Evolutionary conservation across 352 stramenopile species (phyloP).

Genomic region (Hyaloperonospora arabidopsidis): DNA sequence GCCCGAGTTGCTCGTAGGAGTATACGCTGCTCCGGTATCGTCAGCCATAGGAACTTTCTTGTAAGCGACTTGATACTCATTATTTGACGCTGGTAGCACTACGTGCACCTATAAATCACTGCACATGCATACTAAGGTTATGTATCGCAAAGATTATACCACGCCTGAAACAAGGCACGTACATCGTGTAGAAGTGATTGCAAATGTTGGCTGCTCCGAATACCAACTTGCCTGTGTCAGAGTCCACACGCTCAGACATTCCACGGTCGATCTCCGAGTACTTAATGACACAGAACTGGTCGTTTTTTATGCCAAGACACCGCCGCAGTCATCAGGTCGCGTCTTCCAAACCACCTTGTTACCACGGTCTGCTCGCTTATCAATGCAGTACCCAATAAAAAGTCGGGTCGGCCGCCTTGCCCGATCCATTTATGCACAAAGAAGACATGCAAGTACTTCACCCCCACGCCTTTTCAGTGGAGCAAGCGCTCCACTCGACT

Average conservation of each 20-base stretch:
- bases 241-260: constrained; percentile 51
- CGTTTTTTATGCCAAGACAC: constrained; percentile 75
- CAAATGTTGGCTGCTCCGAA: constrained; percentile 97
- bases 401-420: constrained; percentile 90
- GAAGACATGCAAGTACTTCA: constrained; percentile 95
- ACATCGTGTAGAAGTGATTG: constrained; percentile 95
- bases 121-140: constrained; percentile 3
- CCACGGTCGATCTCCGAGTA: constrained; percentile 92
- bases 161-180: too few relatives aligned
- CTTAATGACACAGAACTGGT: constrained; percentile 90
- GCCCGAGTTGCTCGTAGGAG: constrained; percentile 81
- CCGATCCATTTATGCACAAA: constrained; percentile 97
- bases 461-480: constrained; percentile 79
- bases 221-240: constrained; percentile 73
- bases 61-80: constrained; percentile 92
- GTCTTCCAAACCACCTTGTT: constrained; percentile 96
- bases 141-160: too few relatives aligned
- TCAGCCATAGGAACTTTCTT: constrained; percentile 96
- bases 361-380: constrained; percentile 87
- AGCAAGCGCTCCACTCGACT: constrained; percentile 79
- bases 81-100: constrained; percentile 64
- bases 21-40: constrained; percentile 66
- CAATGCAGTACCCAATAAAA: constrained; percentile 95
- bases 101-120: constrained; percentile 81
- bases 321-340: constrained; percentile 87